Evolutionary conservation across 2,329 filamentous ascomycete species (phyloP), one percentile per base, ranked within the genome.

Genomic region (Diaporthe sp.): DNA sequence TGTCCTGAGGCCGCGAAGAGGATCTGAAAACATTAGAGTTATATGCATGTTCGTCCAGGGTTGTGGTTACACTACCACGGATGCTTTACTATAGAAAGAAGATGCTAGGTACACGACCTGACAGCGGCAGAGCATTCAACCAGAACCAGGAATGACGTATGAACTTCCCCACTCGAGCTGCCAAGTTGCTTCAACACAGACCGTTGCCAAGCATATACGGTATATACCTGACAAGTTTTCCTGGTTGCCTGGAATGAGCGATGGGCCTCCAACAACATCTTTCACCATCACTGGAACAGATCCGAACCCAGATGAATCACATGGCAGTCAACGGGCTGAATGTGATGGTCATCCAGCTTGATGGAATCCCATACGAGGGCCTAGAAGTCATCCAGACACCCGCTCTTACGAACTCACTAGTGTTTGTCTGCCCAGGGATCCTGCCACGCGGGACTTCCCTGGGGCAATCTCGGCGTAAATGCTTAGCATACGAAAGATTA

Each of bases 401-500:
- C 6, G 25, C 25, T 17, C 31, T 17, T 31, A n/a, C 31, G 28
- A 25, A 3, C 22, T 25, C 62, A 12, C 31, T 17, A 34, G 22
- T 17, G 28, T 25, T 67, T 15, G 46, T 17, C 46, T 39, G 46
- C 49, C 65, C 13, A 42, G 49, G 46, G 65, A 70, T 55, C 65
- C 65, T 42, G 62, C 65, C 34, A 34, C 34, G n/a, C 65, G 65
- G 65, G 65, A 53, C 34, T 55, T 55, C n/a, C 65, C 65, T 55
- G 65, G 65, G 37, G 51, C 65, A 70, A 70, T 55, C 65, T 70
- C 65, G 65, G 65, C 65, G 65, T 55, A 70, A 70, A 70, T 39
- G 65, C 65, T 70, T 70, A 70, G 65, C 65, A 70, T 53, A 31
- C 65, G 49, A 31, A n/a, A 42, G 34, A 55, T 53, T 42, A 70